Evolutionary conservation across 176 grass and related monocot genomes (phyloP).

Genomic region (Aegilops sharonensis): DNA sequence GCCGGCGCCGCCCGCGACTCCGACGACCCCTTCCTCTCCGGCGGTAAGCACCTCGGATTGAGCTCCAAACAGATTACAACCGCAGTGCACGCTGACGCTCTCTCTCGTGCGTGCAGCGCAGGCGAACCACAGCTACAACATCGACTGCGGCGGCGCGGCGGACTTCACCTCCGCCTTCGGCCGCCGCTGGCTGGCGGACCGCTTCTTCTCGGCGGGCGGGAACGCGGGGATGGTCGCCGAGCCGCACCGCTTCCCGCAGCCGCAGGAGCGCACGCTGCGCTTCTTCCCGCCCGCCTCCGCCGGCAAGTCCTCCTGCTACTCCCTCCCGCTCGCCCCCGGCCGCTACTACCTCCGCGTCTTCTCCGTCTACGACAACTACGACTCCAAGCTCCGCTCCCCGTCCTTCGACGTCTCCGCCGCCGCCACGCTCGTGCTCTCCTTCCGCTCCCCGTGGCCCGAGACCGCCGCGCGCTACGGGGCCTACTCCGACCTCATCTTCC

Average conservation of each 20-base stretch:
- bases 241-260: constrained; percentile 81
- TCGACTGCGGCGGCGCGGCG: constrained; percentile 85
- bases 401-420: constrained; percentile 93
- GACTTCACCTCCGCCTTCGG: constrained; percentile 87
- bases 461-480: constrained; percentile 79
- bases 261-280: constrained; percentile 88
- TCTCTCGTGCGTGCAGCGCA: background rate
- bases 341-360: constrained; percentile 96
- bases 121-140: constrained; percentile 81
- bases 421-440: constrained; percentile 87
- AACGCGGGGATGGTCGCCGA: constrained; percentile 74
- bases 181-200: constrained; percentile 76
- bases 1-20: constrained; percentile 31
- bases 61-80: too few relatives aligned
- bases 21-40: constrained; percentile 78
- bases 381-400: constrained; percentile 77
- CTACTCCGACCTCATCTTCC: constrained; percentile 92
- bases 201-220: constrained; percentile 67
- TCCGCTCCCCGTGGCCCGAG: constrained; percentile 91
- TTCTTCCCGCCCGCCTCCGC: constrained; percentile 87
- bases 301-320: constrained; percentile 92
- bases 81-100: too few relatives aligned
- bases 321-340: constrained; percentile 64
- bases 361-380: constrained; percentile 99
- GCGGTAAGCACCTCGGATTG: constrained; percentile 37